A percentile compares a stretch with the other conserved stretches of the same genome.
phyloP scores from a whole-genome alignment of 495 filamentous ascomycete species.

The Emericellopsis terricola region DNA sequence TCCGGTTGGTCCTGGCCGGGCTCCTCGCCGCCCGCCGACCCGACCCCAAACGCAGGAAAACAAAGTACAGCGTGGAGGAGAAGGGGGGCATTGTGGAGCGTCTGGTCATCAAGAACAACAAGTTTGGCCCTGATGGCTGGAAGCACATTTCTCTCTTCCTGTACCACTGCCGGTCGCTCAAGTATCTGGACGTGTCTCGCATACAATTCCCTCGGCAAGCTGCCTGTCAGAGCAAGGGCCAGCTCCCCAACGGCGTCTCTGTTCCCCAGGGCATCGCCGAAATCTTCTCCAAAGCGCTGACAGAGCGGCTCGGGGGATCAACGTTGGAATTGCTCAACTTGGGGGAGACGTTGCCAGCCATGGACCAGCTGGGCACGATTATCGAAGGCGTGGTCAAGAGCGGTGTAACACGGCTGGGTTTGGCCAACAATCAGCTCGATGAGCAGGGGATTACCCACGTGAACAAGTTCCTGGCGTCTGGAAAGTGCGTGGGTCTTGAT shows the following conservation, averaged over 20 bases:
- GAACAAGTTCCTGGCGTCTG: conserved; percentile 49
- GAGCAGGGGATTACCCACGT: conserved; percentile 58
- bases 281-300: conserved; percentile 55
- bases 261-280: conserved; percentile 12
- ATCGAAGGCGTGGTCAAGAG: conserved; percentile 59
- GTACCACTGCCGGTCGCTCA: conserved; percentile 72
- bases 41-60: conserved; percentile 21
- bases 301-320: conserved; percentile 53
- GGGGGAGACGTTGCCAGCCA: conserved; percentile 53
- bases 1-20: conserved; percentile 72
- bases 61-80: conserved; percentile 11
- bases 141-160: conserved; percentile 78
- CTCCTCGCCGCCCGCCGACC: conserved; percentile 63
- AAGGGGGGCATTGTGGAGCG: conserved; percentile 63
- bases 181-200: conserved; percentile 70
- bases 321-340: conserved; percentile 74
- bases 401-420: conserved; percentile 55
- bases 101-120: conserved; percentile 80
- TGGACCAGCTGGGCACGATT: conserved; percentile 50
- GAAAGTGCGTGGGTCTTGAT: conserved; percentile 75
- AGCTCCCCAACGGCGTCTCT: neutral
- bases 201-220: conserved; percentile 52
- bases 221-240: conserved; percentile 4
- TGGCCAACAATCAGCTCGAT: conserved; percentile 66
- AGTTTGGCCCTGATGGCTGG: conserved; percentile 77